Conservation (phyloP, 768 basidiomycete genomes). For the Tylopilus intermedius region DNA sequence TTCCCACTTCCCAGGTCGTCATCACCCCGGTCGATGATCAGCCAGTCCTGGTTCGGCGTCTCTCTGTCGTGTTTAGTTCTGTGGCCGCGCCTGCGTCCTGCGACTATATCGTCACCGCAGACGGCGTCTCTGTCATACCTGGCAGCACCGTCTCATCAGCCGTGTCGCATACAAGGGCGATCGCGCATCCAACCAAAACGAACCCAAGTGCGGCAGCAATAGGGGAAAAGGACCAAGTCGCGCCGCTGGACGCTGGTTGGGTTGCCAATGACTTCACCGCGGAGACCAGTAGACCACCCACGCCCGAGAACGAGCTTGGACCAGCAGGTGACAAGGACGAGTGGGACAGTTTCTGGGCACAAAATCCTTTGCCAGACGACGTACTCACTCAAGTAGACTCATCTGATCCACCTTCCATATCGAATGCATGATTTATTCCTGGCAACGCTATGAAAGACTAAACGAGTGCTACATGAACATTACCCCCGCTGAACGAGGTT, state of each 20-base stretch:
- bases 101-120: conserved; percentile 68
- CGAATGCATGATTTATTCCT: conserved; percentile 11
- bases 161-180: background rate
- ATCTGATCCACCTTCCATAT: background rate
- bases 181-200: conserved; percentile 9
- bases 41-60: conserved; percentile 56
- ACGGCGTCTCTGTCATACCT: conserved; percentile 45
- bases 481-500: background rate
- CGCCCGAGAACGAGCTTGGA: conserved; percentile 25
- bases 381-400: conserved; percentile 24
- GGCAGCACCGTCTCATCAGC: conserved; percentile 17
- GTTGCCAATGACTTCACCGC: conserved; percentile 24
- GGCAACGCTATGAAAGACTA: background rate
- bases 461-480: conserved; percentile 8
- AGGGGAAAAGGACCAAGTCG: conserved; percentile 18
- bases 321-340: conserved; percentile 33
- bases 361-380: conserved; percentile 39
- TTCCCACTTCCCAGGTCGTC: background rate
- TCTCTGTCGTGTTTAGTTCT: conserved; percentile 76
- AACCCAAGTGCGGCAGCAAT: background rate
- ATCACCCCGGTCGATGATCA: conserved; percentile 34
- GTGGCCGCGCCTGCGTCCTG: conserved; percentile 51
- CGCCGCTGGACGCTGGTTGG: conserved; percentile 35
- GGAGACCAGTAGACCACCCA: conserved; percentile 10
- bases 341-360: conserved; percentile 46